A percentile compares a stretch with the other conserved stretches of the same genome.
phyloP scores from a whole-genome alignment of 495 filamentous ascomycete genomes.

The Neurospora sp. region DNA sequence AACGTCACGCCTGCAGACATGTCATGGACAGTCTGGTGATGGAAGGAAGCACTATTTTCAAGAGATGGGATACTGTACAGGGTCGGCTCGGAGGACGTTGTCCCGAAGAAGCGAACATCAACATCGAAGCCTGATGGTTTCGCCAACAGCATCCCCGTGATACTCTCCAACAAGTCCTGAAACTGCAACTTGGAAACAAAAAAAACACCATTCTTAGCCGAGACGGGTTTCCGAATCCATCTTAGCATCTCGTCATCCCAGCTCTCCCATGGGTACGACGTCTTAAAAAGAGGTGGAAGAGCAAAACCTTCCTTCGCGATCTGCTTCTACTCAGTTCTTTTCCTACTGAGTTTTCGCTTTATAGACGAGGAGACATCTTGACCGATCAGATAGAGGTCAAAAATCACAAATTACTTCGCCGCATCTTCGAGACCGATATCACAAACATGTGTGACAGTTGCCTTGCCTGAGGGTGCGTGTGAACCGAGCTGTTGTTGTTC shows the following conservation, averaged over 20 bases:
- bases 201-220: background rate
- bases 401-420: background rate
- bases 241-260: constrained; percentile 62
- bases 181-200: background rate
- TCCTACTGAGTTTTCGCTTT: constrained; percentile 35
- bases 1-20: too few relatives aligned
- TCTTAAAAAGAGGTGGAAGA: constrained; percentile 74
- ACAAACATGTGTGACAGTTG: background rate
- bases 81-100: background rate
- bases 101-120: background rate
- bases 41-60: background rate
- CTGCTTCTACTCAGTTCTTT: constrained; percentile 32
- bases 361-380: constrained; percentile 31
- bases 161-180: background rate
- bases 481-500: background rate
- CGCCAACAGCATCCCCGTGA: background rate
- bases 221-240: constrained; percentile 24
- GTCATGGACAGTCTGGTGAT: background rate
- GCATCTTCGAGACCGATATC: background rate
- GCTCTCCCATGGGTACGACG: constrained; percentile 51
- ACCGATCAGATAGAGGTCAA: background rate
- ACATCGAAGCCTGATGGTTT: background rate
- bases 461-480: background rate
- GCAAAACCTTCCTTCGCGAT: constrained; percentile 35
- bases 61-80: background rate